phyloP scores from a whole-genome alignment of 169 alveolate species.

The Cryptosporidium ubiquitum region DNA sequence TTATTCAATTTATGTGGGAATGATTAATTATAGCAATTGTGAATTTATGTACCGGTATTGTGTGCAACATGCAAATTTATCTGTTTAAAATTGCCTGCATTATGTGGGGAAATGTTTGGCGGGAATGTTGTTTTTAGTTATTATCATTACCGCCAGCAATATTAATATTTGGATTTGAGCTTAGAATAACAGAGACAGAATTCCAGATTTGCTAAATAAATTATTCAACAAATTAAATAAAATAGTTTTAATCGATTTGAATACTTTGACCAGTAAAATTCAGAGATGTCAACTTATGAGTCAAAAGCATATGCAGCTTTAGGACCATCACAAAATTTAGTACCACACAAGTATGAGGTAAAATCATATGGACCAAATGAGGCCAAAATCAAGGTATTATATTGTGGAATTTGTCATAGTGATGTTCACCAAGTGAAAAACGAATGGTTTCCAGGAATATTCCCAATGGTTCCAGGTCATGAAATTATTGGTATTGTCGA shows the following conservation, averaged over 20 bases:
- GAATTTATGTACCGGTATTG: background rate
- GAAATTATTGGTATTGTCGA: slow-evolving; percentile 83
- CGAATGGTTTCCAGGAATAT: slow-evolving; percentile 78
- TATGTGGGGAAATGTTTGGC: background rate
- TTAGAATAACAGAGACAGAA: background rate
- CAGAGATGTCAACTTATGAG: slow-evolving; percentile 41
- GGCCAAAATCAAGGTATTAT: slow-evolving; percentile 79
- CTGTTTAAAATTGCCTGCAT: background rate
- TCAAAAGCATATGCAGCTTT: slow-evolving; percentile 63
- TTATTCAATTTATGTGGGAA: background rate
- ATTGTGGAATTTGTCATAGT: slow-evolving; percentile 83
- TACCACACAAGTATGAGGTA: slow-evolving; percentile 52
- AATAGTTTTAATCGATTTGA: background rate
- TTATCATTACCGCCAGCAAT: background rate
- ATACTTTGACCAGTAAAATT: background rate
- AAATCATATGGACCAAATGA: slow-evolving; percentile 73
- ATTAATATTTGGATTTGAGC: background rate
- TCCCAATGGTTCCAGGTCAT: slow-evolving; percentile 85
- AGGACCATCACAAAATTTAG: slow-evolving; percentile 18
- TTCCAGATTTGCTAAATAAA: background rate
- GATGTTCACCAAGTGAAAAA: slow-evolving; percentile 80
- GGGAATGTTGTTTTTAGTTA: background rate
- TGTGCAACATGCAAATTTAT: slow-evolving; percentile 2
- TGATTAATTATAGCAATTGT: background rate
- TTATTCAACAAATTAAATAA: background rate